Percentiles rank a stretch among this genome's conserved stretches.
phyloP scores from a whole-genome alignment of 1,284 basidiomycete species.

The Prillingera fragicola region DNA sequence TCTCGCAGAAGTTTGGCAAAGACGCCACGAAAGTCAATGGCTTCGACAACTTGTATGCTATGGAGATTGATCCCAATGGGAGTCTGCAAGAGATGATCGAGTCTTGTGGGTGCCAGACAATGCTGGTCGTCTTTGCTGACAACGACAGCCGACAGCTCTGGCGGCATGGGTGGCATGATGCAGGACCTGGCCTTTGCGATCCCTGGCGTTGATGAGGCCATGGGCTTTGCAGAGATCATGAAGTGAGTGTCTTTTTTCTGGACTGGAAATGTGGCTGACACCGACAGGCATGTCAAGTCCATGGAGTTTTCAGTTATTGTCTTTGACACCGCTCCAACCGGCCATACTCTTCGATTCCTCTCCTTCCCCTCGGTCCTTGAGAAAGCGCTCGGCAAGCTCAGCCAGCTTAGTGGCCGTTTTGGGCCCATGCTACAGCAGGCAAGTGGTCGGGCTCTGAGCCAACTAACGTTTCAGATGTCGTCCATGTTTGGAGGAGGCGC shows the following conservation, averaged over 20 bases:
- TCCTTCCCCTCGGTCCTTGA: constrained; percentile 97
- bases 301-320: constrained; percentile 99
- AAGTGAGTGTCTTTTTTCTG: too few relatives aligned
- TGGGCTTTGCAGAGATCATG: constrained; percentile 99
- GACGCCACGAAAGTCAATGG: constrained; percentile 99
- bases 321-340: constrained; percentile 97
- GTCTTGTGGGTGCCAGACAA: constrained; percentile 74
- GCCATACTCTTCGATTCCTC: constrained; percentile 95
- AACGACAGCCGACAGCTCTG: constrained; percentile 67
- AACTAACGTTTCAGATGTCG: constrained; percentile 61
- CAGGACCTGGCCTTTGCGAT: constrained; percentile 99
- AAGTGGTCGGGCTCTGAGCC: constrained; percentile 10
- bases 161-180: constrained; percentile 98
- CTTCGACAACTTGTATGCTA: constrained; percentile 92
- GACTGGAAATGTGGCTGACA: not conserved
- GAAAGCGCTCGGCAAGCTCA: constrained; percentile 93
- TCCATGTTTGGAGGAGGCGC: constrained; percentile 82
- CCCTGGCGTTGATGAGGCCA: constrained; percentile 97
- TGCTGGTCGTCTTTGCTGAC: too few relatives aligned
- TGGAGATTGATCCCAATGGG: constrained; percentile 99
- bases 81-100: constrained; percentile 99
- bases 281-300: constrained; percentile 88
- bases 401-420: constrained; percentile 82
- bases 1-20: constrained; percentile 98
- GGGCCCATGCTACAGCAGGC: constrained; percentile 96